phyloP scores from a whole-genome alignment of 768 basidiomycete species.

The Rhodotorula kratochvilovae region DNA sequence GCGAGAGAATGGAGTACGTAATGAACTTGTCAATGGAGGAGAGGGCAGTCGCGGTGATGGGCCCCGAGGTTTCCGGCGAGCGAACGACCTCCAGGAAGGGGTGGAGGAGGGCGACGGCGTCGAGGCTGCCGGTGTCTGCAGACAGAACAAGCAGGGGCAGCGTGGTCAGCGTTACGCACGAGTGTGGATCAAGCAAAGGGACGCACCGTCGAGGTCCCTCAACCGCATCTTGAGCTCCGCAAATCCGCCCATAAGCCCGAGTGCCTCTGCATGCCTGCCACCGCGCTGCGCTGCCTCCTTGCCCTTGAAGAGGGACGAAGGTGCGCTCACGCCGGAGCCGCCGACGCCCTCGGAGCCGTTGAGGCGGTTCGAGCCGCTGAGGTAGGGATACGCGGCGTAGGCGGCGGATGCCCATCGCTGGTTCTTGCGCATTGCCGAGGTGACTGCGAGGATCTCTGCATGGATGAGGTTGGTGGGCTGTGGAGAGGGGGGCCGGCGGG shows the following conservation, averaged over 20 bases:
- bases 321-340: not conserved
- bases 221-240: slow-evolving; percentile 73
- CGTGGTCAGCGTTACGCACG: too few relatives aligned
- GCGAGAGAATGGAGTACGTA: slow-evolving; percentile 65
- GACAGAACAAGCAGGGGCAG: too few relatives aligned
- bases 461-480: slow-evolving; percentile 56
- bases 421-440: slow-evolving; percentile 93
- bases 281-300: not conserved
- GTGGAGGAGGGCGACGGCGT: slow-evolving; percentile 55
- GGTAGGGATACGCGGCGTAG: slow-evolving; percentile 36
- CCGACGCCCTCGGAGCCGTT: slow-evolving; percentile 3
- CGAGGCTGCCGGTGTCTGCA: slow-evolving; percentile 34
- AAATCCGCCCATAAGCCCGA: slow-evolving; percentile 73
- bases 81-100: slow-evolving; percentile 92
- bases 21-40: slow-evolving; percentile 84
- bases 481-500: not conserved
- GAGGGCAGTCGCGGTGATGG: slow-evolving; percentile 91
- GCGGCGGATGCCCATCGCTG: slow-evolving; percentile 74
- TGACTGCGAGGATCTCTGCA: slow-evolving; percentile 85
- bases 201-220: slow-evolving; percentile 61
- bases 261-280: slow-evolving; percentile 1
- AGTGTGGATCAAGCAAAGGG: not conserved
- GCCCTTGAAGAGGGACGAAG: not conserved
- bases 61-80: slow-evolving; percentile 89
- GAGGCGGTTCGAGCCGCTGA: slow-evolving; percentile 8